phyloP scores from a whole-genome alignment of 805 yeast genomes.

The Hanseniaspora valbyensis region DNA sequence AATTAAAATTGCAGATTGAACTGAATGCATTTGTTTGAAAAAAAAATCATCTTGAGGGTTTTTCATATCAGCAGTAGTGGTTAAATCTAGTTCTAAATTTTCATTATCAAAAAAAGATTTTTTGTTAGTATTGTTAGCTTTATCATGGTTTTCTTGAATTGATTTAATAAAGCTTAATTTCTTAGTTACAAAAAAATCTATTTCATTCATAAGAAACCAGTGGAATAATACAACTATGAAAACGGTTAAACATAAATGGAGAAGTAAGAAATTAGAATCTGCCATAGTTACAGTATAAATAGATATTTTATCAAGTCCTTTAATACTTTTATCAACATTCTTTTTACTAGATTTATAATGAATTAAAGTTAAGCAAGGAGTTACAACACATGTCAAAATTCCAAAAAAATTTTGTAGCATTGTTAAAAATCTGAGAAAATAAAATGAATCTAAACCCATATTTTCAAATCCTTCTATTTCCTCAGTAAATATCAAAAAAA shows the following conservation, averaged over 20 bases:
- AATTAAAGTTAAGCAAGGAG: slow-evolving; percentile 54
- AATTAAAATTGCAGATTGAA: slow-evolving; percentile 2
- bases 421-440: slow-evolving; percentile 52
- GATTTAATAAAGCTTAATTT: slow-evolving; percentile 34
- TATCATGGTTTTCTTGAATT: slow-evolving; percentile 20
- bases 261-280: slow-evolving; percentile 40
- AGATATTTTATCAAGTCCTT: slow-evolving; percentile 58
- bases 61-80: slow-evolving; percentile 1
- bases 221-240: slow-evolving; percentile 49
- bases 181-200: slow-evolving; percentile 40
- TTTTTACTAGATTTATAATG: slow-evolving; percentile 30
- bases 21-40: slow-evolving; percentile 1
- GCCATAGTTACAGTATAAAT: slow-evolving; percentile 54
- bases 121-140: background rate
- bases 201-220: slow-evolving; percentile 44
- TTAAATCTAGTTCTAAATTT: no score
- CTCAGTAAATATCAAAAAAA: slow-evolving; percentile 33
- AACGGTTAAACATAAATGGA: slow-evolving; percentile 53
- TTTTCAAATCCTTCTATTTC: slow-evolving; percentile 35
- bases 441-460: slow-evolving; percentile 65
- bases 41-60: slow-evolving; percentile 21
- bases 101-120: slow-evolving; percentile 23
- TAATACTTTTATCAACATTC: slow-evolving; percentile 16
- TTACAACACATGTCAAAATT: slow-evolving; percentile 41
- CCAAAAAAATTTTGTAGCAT: slow-evolving; percentile 42